phyloP scores from a whole-genome alignment of 2,329 filamentous ascomycete genomes.

The Fusarium metavorans region DNA sequence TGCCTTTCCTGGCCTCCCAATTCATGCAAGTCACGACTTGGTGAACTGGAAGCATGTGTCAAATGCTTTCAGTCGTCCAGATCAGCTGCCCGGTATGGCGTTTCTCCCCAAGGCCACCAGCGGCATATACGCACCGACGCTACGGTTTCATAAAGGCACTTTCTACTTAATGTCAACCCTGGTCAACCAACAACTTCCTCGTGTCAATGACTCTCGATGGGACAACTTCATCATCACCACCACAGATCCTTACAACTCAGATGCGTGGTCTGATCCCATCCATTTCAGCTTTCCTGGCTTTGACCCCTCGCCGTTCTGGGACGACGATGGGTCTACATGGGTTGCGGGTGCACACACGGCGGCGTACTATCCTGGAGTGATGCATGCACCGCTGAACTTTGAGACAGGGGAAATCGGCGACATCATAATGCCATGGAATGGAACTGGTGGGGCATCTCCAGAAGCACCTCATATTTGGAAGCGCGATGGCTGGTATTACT shows the following conservation, averaged over 20 bases:
- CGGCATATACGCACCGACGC: slow-evolving; percentile 62
- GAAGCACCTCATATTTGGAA: slow-evolving; percentile 62
- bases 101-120: slow-evolving; percentile 40
- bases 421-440: slow-evolving; percentile 56
- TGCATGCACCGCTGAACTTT: slow-evolving; percentile 48
- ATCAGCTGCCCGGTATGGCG: slow-evolving; percentile 54
- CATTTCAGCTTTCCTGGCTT: slow-evolving; percentile 35
- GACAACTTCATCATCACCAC: slow-evolving; percentile 54
- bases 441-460: slow-evolving; percentile 53
- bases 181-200: slow-evolving; percentile 48
- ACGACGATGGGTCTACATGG: slow-evolving; percentile 36
- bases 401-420: slow-evolving; percentile 49
- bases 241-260: slow-evolving; percentile 53
- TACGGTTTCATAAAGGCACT: slow-evolving; percentile 54
- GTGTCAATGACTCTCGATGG: slow-evolving; percentile 43
- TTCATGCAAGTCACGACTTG: slow-evolving; percentile 64
- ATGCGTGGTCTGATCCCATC: slow-evolving; percentile 54
- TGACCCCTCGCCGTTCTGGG: slow-evolving; percentile 38
- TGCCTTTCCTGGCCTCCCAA: slow-evolving; percentile 63
- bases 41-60: slow-evolving; percentile 58
- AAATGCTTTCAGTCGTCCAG: slow-evolving; percentile 47
- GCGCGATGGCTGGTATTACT: slow-evolving; percentile 59
- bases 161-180: slow-evolving; percentile 61
- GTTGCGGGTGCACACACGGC: slow-evolving; percentile 54
- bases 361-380: slow-evolving; percentile 35